A percentile compares a stretch with the other conserved stretches of the same genome.
phyloP scores from a whole-genome alignment of 169 alveolate species.

The Plasmodium relictum region DNA sequence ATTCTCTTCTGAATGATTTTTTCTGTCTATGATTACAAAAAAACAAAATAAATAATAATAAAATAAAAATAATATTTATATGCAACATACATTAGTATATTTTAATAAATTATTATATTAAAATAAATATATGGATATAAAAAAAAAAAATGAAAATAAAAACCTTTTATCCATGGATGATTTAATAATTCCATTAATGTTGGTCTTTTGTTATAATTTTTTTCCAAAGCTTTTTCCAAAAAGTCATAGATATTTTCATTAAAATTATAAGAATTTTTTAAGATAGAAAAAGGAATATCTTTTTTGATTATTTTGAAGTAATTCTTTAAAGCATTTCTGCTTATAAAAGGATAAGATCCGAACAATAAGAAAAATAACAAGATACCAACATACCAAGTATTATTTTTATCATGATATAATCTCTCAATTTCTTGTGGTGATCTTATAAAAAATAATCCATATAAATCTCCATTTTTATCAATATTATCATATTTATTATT shows the following conservation, averaged over 20 bases:
- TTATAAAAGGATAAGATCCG: constrained; percentile 61
- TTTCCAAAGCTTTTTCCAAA: constrained; percentile 31
- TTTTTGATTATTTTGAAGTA: constrained; percentile 25
- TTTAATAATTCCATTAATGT: constrained; percentile 8
- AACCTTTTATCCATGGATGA: constrained; percentile 75
- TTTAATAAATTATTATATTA: no score
- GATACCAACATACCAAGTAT: constrained; percentile 71
- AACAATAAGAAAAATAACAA: constrained; percentile 35
- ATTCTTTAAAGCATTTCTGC: constrained; percentile 23
- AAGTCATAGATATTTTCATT: constrained; percentile 26
- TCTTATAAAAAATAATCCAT: constrained; percentile 68
- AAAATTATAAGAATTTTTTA: constrained; percentile 3
- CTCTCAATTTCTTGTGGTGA: constrained; percentile 70
- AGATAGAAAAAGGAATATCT: constrained; percentile 27
- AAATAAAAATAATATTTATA: neutral
- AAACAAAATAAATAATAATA: constrained; percentile 9
- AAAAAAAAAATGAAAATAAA: neutral
- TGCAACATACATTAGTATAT: neutral
- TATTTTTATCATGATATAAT: constrained; percentile 46
- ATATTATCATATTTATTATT: constrained; percentile 53
- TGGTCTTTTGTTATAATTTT: constrained; percentile 26
- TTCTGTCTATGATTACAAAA: constrained; percentile 22
- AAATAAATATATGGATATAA: no score
- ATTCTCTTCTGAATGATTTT: constrained; percentile 23
- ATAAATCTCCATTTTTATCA: constrained; percentile 66